Evolutionary conservation across 352 stramenopile genomes (phyloP).

Genomic region (Aphanomyces invadans): DNA sequence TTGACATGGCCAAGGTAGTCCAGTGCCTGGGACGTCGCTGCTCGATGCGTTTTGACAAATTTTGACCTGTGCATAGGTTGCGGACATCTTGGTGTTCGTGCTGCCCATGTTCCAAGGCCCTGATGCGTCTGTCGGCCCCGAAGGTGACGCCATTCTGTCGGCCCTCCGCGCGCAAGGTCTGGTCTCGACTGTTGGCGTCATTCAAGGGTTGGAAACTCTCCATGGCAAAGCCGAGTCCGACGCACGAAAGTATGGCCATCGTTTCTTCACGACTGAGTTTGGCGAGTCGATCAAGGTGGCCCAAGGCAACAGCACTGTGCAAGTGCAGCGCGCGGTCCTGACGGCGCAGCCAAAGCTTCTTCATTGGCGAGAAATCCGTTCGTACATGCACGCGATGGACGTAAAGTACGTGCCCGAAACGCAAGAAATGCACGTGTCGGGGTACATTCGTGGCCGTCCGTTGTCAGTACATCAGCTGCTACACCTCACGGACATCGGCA

Average conservation of each 20-base stretch:
- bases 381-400: conserved; percentile 77
- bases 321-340: conserved; percentile 73
- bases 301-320: conserved; percentile 64
- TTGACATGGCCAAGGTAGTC: conserved; percentile 66
- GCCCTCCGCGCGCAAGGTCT: conserved; percentile 90
- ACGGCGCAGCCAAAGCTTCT: conserved; percentile 77
- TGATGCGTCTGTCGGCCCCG: conserved; percentile 77
- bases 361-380: conserved; percentile 83
- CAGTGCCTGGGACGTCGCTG: too few species aligned
- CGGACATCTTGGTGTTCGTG: conserved; percentile 74
- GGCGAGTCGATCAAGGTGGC: conserved; percentile 72
- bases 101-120: conserved; percentile 68
- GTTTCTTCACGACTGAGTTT: conserved; percentile 88
- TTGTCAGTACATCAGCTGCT: conserved; percentile 94
- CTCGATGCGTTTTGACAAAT: not conserved
- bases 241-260: conserved; percentile 75
- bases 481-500: conserved; percentile 95
- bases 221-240: conserved; percentile 62
- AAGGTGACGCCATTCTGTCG: conserved; percentile 84
- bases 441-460: conserved; percentile 93
- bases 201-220: conserved; percentile 75
- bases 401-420: conserved; percentile 2
- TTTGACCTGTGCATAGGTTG: conserved; percentile 32
- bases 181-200: conserved; percentile 76
- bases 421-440: conserved; percentile 72